phyloP scores from a whole-genome alignment of 2,329 filamentous ascomycete species.

The Alternaria brassicae region DNA sequence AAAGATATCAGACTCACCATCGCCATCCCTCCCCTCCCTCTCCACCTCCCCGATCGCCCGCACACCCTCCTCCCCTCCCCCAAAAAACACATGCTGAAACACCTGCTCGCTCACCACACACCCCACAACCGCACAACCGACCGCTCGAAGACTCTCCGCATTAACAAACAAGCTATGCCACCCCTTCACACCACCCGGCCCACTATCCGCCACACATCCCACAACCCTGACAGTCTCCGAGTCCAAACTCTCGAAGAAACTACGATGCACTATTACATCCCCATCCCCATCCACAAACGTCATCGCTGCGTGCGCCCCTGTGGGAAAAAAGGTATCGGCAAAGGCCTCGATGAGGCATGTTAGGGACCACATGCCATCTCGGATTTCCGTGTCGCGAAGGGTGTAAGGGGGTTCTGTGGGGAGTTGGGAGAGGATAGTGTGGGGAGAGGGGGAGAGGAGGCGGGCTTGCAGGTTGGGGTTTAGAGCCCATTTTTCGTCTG shows the following conservation, averaged over 20 bases:
- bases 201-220: slow-evolving; percentile 35
- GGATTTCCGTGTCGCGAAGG: slow-evolving; percentile 34
- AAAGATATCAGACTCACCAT: slow-evolving; percentile 32
- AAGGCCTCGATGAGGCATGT: slow-evolving; percentile 20
- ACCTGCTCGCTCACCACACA: slow-evolving; percentile 44
- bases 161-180: slow-evolving; percentile 38
- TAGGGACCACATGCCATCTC: slow-evolving; percentile 30
- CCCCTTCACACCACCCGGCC: slow-evolving; percentile 26
- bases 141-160: slow-evolving; percentile 23
- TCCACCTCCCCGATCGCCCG: slow-evolving; percentile 13
- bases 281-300: not conserved
- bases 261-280: not conserved
- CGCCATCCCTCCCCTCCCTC: slow-evolving; percentile 14
- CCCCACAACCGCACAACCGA: slow-evolving; percentile 38
- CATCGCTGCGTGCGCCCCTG: slow-evolving; percentile 5
- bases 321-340: not conserved
- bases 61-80: slow-evolving; percentile 12
- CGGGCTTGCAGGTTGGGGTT: slow-evolving; percentile 7
- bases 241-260: slow-evolving; percentile 11
- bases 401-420: slow-evolving; percentile 32
- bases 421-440: not conserved
- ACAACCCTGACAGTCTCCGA: slow-evolving; percentile 34
- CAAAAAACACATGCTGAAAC: slow-evolving; percentile 37
- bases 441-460: too few relatives aligned
- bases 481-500: not conserved